A percentile compares a stretch with the other conserved stretches of the same genome.
Conservation (phyloP, 2,329 filamentous ascomycete genomes). For the Mariannaea elegans region DNA sequence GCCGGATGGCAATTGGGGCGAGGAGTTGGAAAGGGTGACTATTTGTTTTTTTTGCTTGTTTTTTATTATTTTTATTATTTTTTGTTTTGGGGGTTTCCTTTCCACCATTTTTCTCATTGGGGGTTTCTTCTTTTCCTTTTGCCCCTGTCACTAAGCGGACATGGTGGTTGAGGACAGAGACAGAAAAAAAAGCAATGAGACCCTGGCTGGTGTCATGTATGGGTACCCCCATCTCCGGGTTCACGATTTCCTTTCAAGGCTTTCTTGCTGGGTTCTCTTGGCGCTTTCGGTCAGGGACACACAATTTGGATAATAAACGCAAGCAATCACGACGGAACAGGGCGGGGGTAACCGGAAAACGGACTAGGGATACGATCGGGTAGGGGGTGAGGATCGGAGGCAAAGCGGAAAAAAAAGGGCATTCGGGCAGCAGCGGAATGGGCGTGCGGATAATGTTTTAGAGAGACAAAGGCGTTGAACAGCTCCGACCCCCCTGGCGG, state of each 20-base stretch:
- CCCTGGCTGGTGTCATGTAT: constrained; percentile 26
- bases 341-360: constrained; percentile 30
- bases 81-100: constrained; percentile 11
- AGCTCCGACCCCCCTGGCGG: constrained; percentile 27
- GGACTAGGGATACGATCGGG: constrained; percentile 27
- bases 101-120: constrained; percentile 21
- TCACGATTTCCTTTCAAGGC: constrained; percentile 36
- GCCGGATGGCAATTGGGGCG: constrained; percentile 24
- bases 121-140: constrained; percentile 20
- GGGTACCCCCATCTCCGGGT: constrained; percentile 28
- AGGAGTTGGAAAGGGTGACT: constrained; percentile 24
- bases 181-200: constrained; percentile 21
- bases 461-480: constrained; percentile 31
- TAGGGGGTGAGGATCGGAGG: constrained; percentile 25
- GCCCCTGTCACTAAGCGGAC: constrained; percentile 4
- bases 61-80: constrained; percentile 17
- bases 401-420: constrained; percentile 25
- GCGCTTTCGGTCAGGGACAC: constrained; percentile 24
- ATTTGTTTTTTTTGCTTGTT: constrained; percentile 12
- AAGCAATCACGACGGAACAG: constrained; percentile 36
- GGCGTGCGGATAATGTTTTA: constrained; percentile 38
- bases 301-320: constrained; percentile 22
- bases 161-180: neutral
- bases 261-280: constrained; percentile 21
- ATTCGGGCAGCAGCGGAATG: constrained; percentile 21